These are phyloP conservation scores for Cladobotryum mycophilum DNA, from an alignment of 2,329 filamentous ascomycete genomes.

Conservation along the genomic window DNA sequence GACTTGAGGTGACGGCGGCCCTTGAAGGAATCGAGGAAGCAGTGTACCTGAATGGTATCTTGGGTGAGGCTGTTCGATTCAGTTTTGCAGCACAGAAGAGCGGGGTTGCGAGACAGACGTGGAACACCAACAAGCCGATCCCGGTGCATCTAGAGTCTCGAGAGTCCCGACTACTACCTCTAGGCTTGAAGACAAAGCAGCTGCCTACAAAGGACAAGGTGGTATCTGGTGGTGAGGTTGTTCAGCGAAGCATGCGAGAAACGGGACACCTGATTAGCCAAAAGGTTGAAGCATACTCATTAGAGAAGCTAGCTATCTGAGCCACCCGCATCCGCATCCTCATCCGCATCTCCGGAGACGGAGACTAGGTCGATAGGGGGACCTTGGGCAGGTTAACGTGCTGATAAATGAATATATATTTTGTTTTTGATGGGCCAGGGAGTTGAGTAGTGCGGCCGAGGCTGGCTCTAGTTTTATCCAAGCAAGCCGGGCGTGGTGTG, in stretches of 20 bases:
- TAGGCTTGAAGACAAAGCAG: conserved; percentile 61
- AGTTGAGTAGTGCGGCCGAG: conserved; percentile 6
- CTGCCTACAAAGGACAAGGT: conserved; percentile 51
- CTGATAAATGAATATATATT: too few species aligned
- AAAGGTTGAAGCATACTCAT: conserved; percentile 74
- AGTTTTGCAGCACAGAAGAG: conserved; percentile 35
- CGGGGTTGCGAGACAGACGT: conserved; percentile 20
- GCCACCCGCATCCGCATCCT: conserved; percentile 10
- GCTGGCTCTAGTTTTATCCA: not conserved
- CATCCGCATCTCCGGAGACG: not conserved
- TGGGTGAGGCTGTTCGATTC: conserved; percentile 62
- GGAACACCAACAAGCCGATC: conserved; percentile 38
- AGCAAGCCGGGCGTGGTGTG: not conserved
- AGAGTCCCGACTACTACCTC: conserved; percentile 53
- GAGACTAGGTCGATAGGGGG: not conserved
- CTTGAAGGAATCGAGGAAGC: conserved; percentile 68
- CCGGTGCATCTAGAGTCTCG: conserved; percentile 34
- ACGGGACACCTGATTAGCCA: conserved; percentile 72
- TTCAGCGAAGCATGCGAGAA: conserved; percentile 63
- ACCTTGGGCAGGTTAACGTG: not conserved
- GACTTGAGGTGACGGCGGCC: conserved; percentile 63
- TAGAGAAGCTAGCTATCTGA: conserved; percentile 69
- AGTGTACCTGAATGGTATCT: conserved; percentile 55
- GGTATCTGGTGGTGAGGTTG: conserved; percentile 62
- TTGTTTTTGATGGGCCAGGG: not conserved